Conservation (phyloP, 371 early-diverging fungal species). For the Mortierella sp. region DNA sequence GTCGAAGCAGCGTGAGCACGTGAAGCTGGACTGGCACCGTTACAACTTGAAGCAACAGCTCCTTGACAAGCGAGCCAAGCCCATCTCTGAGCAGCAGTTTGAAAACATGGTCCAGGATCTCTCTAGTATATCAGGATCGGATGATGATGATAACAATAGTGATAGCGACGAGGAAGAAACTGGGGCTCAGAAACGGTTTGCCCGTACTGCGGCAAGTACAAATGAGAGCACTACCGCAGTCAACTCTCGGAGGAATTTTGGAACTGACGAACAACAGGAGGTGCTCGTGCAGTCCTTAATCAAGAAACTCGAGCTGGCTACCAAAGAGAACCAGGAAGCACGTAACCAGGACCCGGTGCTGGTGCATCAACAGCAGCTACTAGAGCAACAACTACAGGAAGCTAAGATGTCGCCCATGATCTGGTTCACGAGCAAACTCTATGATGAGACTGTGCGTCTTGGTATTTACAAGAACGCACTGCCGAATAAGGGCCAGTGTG, state of each 20-base stretch:
- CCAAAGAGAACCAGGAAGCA: conserved; percentile 56
- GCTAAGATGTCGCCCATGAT: conserved; percentile 54
- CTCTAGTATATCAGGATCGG: conserved; percentile 63
- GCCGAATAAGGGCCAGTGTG: conserved; percentile 33
- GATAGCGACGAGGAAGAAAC: conserved; percentile 36
- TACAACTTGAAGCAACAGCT: conserved; percentile 95
- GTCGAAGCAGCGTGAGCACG: conserved; percentile 88
- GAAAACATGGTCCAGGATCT: conserved; percentile 76
- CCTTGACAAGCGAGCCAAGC: conserved; percentile 70
- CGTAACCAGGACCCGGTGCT: conserved; percentile 38
- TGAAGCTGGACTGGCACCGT: conserved; percentile 94
- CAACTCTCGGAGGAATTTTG: conserved; percentile 1
- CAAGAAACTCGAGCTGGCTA: conserved; percentile 53
- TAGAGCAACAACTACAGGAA: conserved; percentile 48
- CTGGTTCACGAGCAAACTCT: conserved; percentile 61
- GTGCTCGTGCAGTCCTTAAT: conserved; percentile 42
- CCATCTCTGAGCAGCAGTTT: conserved; percentile 84
- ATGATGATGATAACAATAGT: conserved; percentile 30
- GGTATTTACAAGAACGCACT: conserved; percentile 72
- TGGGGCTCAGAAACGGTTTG: background rate
- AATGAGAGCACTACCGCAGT: conserved; percentile 6
- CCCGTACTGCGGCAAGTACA: conserved; percentile 10
- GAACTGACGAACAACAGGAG: conserved; percentile 19
- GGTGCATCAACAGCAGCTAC: conserved; percentile 30
- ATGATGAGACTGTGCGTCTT: conserved; percentile 56